Percentiles rank a stretch among this genome's conserved stretches.
Conservation (phyloP, 495 filamentous ascomycete species). For the Podospora comata region DNA sequence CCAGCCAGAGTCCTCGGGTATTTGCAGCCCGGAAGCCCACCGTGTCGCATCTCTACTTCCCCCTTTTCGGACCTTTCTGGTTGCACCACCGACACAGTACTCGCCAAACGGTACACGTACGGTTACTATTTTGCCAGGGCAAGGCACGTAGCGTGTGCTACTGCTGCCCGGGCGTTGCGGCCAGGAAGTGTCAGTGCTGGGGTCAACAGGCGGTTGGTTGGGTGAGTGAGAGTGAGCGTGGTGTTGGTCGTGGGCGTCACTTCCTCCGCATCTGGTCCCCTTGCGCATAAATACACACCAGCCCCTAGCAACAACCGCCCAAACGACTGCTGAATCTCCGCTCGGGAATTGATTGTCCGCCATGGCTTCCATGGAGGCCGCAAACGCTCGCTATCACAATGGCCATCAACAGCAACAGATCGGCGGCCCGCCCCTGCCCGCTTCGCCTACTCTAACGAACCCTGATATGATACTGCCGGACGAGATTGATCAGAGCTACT, state of each 20-base stretch:
- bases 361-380: conserved; percentile 38
- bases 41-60: conserved; percentile 19
- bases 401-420: conserved; percentile 32
- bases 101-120: conserved; percentile 2
- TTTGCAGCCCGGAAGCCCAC: conserved; percentile 20
- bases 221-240: neutral
- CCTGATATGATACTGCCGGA: conserved; percentile 89
- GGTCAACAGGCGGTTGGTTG: neutral
- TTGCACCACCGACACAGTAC: conserved; percentile 21
- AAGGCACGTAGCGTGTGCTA: conserved; percentile 14
- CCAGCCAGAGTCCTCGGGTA: conserved; percentile 17
- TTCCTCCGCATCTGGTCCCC: neutral
- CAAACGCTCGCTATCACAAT: conserved; percentile 31
- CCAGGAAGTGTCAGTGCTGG: neutral
- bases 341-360: conserved; percentile 3
- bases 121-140: conserved; percentile 9
- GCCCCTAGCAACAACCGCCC: neutral
- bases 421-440: conserved; percentile 39
- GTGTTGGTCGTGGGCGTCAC: conserved; percentile 5
- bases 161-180: conserved; percentile 4
- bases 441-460: conserved; percentile 86
- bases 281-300: neutral
- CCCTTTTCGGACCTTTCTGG: conserved; percentile 17
- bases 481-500: conserved; percentile 48
- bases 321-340: neutral